Evolutionary conservation across 345 rosid genomes (phyloP).

Genomic region (Brassica nigra): DNA sequence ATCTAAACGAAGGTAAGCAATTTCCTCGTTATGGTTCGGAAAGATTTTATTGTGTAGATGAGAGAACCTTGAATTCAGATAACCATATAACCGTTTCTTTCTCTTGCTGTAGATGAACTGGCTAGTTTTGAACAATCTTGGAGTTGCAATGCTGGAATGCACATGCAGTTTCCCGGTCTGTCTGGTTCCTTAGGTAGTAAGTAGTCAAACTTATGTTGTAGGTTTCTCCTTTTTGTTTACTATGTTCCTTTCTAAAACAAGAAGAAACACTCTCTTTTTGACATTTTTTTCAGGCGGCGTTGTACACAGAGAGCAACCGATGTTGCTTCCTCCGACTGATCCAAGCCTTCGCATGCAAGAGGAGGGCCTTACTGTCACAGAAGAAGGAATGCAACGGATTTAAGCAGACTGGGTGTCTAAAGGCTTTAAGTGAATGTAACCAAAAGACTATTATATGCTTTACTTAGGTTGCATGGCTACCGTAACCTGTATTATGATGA

Average conservation of each 20-base stretch:
- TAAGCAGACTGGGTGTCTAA: slow-evolving; percentile 18
- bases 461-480: slow-evolving; percentile 19
- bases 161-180: slow-evolving; percentile 66
- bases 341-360: slow-evolving; percentile 27
- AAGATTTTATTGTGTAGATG: neutral
- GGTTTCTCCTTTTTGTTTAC: too few relatives aligned
- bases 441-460: neutral
- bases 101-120: slow-evolving; percentile 56
- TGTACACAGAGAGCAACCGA: slow-evolving; percentile 34
- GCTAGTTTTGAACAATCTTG: slow-evolving; percentile 69
- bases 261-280: neutral
- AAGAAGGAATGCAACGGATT: slow-evolving; percentile 31
- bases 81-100: neutral
- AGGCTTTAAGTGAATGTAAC: slow-evolving; percentile 13
- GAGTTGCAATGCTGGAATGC: slow-evolving; percentile 61
- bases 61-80: neutral
- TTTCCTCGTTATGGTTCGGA: neutral
- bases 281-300: slow-evolving; percentile 13
- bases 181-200: slow-evolving; percentile 48
- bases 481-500: slow-evolving; percentile 19
- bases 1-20: slow-evolving; percentile 66
- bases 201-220: neutral
- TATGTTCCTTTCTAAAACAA: neutral
- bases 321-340: slow-evolving; percentile 23
- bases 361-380: slow-evolving; percentile 20